Evolutionary conservation across 1,139 yeast species (phyloP).

Genomic region (Hemisphaericaspora lyxosophila): DNA sequence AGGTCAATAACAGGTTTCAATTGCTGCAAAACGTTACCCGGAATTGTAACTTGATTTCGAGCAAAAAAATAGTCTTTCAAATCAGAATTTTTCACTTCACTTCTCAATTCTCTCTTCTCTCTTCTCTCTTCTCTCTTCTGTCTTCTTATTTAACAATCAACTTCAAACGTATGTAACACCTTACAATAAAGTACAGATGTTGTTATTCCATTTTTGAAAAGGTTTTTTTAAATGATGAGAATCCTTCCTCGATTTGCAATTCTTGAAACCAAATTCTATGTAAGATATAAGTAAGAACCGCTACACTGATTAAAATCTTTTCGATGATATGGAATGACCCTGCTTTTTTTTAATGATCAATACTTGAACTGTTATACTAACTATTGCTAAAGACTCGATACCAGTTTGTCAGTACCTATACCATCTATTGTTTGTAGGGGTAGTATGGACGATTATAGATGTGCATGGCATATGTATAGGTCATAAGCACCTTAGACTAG

Average conservation of each 20-base stretch:
- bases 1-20: too few species aligned
- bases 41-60: not conserved
- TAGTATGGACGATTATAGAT: too few species aligned
- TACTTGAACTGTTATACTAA: too few species aligned
- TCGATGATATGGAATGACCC: not conserved
- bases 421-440: too few species aligned
- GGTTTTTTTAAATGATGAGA: conserved; percentile 12
- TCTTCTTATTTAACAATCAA: not conserved
- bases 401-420: too few species aligned
- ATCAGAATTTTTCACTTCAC: too few species aligned
- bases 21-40: not conserved
- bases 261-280: conserved; percentile 14
- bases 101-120: not conserved
- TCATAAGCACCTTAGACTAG: too few species aligned
- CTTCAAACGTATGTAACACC: not conserved
- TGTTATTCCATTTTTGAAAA: too few species aligned
- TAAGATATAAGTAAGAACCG: conserved; percentile 26
- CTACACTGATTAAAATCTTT: conserved; percentile 27
- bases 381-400: too few species aligned
- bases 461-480: too few species aligned
- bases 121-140: not conserved
- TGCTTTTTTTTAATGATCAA: too few species aligned
- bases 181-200: too few species aligned
- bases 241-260: conserved; percentile 13
- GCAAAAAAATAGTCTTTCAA: not conserved